These are phyloP conservation scores for Amoeboaphelidium protococcarum DNA, from an alignment of 371 early-diverging fungal genomes.

Conservation along the genomic window DNA sequence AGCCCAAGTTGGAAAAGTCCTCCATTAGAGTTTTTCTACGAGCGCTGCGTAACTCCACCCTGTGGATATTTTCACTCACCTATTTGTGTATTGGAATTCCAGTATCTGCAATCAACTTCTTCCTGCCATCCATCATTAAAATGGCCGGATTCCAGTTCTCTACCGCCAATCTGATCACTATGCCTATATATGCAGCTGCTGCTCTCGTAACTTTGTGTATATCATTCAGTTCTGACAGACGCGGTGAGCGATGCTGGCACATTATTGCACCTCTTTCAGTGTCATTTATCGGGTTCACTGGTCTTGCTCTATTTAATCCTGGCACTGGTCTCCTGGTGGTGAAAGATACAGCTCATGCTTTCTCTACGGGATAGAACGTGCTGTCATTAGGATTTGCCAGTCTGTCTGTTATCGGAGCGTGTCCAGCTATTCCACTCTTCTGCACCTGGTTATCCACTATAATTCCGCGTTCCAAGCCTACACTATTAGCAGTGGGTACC, in stretches of 20 bases:
- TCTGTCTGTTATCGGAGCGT: too few species aligned
- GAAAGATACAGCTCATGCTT: too few species aligned
- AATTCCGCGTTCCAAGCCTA: too few species aligned
- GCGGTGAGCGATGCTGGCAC: slow-evolving; percentile 29
- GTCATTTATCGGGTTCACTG: slow-evolving; percentile 32
- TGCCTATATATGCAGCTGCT: slow-evolving; percentile 23
- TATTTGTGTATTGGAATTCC: slow-evolving; percentile 33
- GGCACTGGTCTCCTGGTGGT: too few species aligned
- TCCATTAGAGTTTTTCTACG: too few species aligned
- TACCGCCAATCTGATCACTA: slow-evolving; percentile 21
- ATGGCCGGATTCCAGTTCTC: slow-evolving; percentile 26
- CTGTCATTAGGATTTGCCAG: too few species aligned
- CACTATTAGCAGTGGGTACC: too few species aligned
- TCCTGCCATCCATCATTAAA: slow-evolving; percentile 38
- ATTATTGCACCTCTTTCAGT: slow-evolving; percentile 25
- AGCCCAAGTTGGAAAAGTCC: too few species aligned
- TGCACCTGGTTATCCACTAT: too few species aligned
- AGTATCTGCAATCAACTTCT: slow-evolving; percentile 30
- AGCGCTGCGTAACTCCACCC: slow-evolving; percentile 25
- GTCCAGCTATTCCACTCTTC: too few species aligned
- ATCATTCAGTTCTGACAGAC: slow-evolving; percentile 32
- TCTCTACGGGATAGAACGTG: too few species aligned
- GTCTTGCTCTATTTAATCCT: too few species aligned
- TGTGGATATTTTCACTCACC: slow-evolving; percentile 22
- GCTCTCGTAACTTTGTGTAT: slow-evolving; percentile 23